Base-by-base conservation (phyloP, 2,329 filamentous ascomycete species). In the Penicillium palitans region DNA sequence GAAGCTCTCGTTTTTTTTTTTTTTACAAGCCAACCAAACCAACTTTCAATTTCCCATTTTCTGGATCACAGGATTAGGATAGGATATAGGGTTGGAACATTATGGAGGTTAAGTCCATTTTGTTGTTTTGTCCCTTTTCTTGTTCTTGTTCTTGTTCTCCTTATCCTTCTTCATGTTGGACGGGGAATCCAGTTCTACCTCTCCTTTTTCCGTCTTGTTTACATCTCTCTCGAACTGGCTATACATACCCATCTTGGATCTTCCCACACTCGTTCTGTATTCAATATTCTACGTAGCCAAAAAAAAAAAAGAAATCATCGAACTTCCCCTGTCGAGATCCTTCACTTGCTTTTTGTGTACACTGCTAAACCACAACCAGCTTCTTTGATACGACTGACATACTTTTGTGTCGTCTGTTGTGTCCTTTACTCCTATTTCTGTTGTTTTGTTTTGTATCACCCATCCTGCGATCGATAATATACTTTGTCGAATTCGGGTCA, bases 181-280 rank as follows among this genome's bases (percentile, higher is more conserved):
- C 2, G 17, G 9, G 15, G 19, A 35, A 17, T 10, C 15, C 24
- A 21, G 33, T 10, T 37, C 8, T 5, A 17, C 4, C 7, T 37
- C 27, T 42, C 37, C n/a, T 52, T 42, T 41, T 52, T 24, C 48
- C 35, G 33, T 40, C 35, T 40, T 52, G 37, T 42, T 19, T 27
- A 27, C 37, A 52, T 51, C 12, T 27, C 24, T 17, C 24, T 15
- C n/a, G n/a, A 27, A 21, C 19, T 52, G 49, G 37, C 49, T 52
- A 52, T 42, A 52, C 33, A 52, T 52, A 41, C 49, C 25, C 37
- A 50, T 39, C 25, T 13, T 52, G 12, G 37, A 40, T 42, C 49
- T 42, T 31, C 25, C n/a, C 49, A 42, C 49, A 31, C 37, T 52
- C 49, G 49, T 52, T 52, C 37, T 52, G 49, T 52, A 42, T 24